phyloP scores from a whole-genome alignment of 2,329 filamentous ascomycete species.

The Hypoxylon sp. region DNA sequence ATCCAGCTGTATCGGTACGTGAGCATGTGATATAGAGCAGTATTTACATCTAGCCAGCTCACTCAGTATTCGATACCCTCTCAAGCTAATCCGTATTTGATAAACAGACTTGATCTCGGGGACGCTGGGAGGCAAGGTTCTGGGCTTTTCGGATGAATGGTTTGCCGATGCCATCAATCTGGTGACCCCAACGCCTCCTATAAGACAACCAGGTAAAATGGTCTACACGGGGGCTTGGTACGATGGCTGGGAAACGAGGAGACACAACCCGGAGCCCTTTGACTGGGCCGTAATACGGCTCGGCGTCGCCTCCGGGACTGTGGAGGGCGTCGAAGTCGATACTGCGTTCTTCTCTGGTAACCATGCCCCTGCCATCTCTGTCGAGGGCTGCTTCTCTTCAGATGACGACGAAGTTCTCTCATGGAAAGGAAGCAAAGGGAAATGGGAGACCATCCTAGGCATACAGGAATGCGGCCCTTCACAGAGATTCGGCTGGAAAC shows the following conservation, averaged over 20 bases:
- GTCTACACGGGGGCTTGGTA: conserved; percentile 75
- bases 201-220: conserved; percentile 71
- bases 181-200: conserved; percentile 68
- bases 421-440: conserved; percentile 65
- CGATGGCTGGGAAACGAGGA: conserved; percentile 73
- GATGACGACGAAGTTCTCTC: conserved; percentile 70
- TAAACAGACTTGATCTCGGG: conserved; percentile 67
- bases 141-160: conserved; percentile 73
- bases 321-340: conserved; percentile 80
- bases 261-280: conserved; percentile 70
- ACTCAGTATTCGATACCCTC: neutral
- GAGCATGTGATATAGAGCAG: neutral
- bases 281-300: conserved; percentile 73
- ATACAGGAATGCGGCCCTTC: conserved; percentile 77
- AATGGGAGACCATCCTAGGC: conserved; percentile 76
- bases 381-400: conserved; percentile 75
- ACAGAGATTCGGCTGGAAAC: conserved; percentile 76
- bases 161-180: conserved; percentile 72
- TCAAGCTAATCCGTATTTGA: conserved; percentile 28
- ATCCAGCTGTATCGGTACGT: conserved; percentile 67
- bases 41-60: too few relatives aligned
- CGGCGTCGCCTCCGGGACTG: conserved; percentile 73
- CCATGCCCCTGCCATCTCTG: conserved; percentile 79
- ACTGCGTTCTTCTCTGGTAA: conserved; percentile 85
- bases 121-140: conserved; percentile 67